Base-by-base conservation (phyloP, 805 yeast species). In the Lachancea lanzarotensis region DNA sequence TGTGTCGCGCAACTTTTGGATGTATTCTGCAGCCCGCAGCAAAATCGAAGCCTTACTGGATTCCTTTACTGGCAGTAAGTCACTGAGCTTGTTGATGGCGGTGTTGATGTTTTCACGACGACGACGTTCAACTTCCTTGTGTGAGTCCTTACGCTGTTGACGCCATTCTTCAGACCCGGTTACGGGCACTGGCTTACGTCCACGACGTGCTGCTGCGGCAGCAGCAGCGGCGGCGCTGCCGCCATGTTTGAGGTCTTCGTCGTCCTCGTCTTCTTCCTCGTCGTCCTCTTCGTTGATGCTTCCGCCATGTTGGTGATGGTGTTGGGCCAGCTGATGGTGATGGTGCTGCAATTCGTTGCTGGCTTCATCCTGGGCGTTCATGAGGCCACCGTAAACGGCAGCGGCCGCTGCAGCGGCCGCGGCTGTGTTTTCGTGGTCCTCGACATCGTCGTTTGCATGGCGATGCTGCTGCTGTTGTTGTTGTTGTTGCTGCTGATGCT, bases 91-190 rank as follows among this genome's bases (percentile, higher is more conserved):
- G 56, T 79, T 80, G 59, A 90, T 88, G n/a, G 96, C 96, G 35
- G 74, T 70, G 66, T 88, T 90, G 60, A 90, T 90, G 38, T 81
- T 78, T 62, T 89, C 95, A 59, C 97, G 78, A 66, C 97, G 78
- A 55, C 96, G 79, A 60, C 95, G 76, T 68, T 90, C 97, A 18
- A 90, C 97, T 67, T 90, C 96, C 67, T 89, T 90, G 70, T 93
- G 98, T 66, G 88, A 90, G 56, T 86, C 86, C 57, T 84, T 82
- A 57, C 96, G 80, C 61, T 80, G 79, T 45, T 57, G 56, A 42
- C 56, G 55, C 65, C 65, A 57, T 43, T 56, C 62, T 8, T 57
- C 62, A 6, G 64, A 53, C 18, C 63, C 63, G 12, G 63, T 48
- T 6, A 50, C 50, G 2, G 60, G 53, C n/a, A 57, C 52, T 2